Evolutionary conservation across 2,329 filamentous ascomycete species (phyloP).

Genomic region (Trichophyton mentagrophytes): DNA sequence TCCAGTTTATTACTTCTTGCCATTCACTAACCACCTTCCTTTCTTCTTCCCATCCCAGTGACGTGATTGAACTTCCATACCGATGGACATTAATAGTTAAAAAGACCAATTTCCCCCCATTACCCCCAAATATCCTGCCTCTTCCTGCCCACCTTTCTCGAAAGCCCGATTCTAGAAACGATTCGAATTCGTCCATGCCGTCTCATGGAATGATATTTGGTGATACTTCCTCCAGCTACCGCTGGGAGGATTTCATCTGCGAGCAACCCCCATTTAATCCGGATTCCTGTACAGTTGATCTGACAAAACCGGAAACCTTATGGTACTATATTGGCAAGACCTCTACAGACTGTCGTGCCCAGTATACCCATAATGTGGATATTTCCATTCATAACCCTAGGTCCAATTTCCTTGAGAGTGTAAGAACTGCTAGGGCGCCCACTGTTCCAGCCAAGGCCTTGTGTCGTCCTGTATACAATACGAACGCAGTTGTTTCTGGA

Average conservation of each 20-base stretch:
- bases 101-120: constrained; percentile 36
- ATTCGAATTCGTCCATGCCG: constrained; percentile 48
- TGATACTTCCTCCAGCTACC: constrained; percentile 43
- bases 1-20: constrained; percentile 21
- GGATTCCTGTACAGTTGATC: constrained; percentile 55
- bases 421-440: constrained; percentile 28
- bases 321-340: constrained; percentile 80
- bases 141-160: constrained; percentile 37
- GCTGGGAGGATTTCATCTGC: constrained; percentile 69
- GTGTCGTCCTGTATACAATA: constrained; percentile 18
- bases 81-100: constrained; percentile 38
- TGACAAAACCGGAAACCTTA: constrained; percentile 59
- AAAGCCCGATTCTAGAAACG: constrained; percentile 41
- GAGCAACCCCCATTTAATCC: constrained; percentile 45
- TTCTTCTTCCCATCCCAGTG: constrained; percentile 16
- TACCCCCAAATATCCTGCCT: constrained; percentile 35
- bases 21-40: constrained; percentile 1
- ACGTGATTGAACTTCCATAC: constrained; percentile 50
- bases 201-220: constrained; percentile 54
- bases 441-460: constrained; percentile 17
- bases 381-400: constrained; percentile 36
- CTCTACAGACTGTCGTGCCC: constrained; percentile 80
- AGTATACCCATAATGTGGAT: constrained; percentile 70
- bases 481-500: constrained; percentile 16
- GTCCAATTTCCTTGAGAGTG: constrained; percentile 39